These are phyloP conservation scores for Populus hybrid DNA, from an alignment of 441 rosid species.

Conservation along the genomic window DNA sequence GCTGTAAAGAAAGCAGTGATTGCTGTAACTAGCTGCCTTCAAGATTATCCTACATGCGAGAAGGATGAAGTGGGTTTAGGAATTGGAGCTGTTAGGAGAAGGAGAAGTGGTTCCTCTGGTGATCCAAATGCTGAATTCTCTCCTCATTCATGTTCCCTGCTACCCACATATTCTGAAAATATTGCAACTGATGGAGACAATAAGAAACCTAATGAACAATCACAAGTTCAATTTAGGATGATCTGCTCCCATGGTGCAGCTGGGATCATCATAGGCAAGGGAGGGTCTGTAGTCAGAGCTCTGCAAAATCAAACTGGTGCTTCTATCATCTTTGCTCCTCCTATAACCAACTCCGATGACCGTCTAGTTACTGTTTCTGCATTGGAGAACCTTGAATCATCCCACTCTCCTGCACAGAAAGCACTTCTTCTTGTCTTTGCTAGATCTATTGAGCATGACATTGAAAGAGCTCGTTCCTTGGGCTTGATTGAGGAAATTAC, in stretches of 20 bases:
- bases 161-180: constrained; percentile 24
- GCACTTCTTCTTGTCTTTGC: constrained; percentile 51
- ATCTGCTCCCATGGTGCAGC: constrained; percentile 46
- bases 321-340: constrained; percentile 41
- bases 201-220: constrained; percentile 16
- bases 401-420: constrained; percentile 59
- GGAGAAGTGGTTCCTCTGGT: constrained; percentile 18
- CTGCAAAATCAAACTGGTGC: constrained; percentile 59
- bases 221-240: constrained; percentile 47
- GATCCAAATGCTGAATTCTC: constrained; percentile 49
- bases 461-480: constrained; percentile 34
- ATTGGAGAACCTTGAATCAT: constrained; percentile 45
- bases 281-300: constrained; percentile 50
- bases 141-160: constrained; percentile 40
- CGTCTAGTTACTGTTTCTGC: constrained; percentile 61
- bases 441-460: constrained; percentile 49
- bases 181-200: constrained; percentile 19
- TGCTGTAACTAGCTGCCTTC: constrained; percentile 45
- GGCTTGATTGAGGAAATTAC: constrained; percentile 25
- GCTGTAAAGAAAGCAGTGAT: constrained; percentile 63
- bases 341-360: constrained; percentile 28
- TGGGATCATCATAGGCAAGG: constrained; percentile 61
- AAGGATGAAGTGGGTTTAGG: constrained; percentile 24
- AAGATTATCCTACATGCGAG: constrained; percentile 28
- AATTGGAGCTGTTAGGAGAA: constrained; percentile 25